Evolutionary conservation across 208 protist genomes (phyloP).

Genomic region (Trypanosoma cruzi): DNA sequence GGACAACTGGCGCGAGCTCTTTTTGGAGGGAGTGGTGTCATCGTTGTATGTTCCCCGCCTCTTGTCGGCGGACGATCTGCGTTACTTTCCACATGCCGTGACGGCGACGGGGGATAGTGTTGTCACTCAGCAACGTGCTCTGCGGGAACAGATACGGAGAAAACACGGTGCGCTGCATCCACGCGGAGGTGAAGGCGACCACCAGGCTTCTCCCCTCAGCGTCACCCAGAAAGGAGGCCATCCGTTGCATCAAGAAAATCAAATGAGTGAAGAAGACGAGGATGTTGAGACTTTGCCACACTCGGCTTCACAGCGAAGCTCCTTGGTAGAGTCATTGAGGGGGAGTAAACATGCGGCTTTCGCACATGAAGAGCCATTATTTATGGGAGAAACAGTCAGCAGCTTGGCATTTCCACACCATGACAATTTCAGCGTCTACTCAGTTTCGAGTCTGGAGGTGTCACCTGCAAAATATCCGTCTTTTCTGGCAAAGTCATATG

Average conservation of each 20-base stretch:
- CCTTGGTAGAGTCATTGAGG: not conserved
- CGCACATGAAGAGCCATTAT: not conserved
- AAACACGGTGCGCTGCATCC: not conserved
- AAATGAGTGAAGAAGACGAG: constrained; percentile 1
- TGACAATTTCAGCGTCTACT: not conserved
- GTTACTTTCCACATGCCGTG: constrained; percentile 83
- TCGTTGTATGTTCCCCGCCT: constrained; percentile 73
- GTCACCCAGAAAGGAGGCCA: not conserved
- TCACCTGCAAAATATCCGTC: not conserved
- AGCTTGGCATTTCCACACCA: not conserved
- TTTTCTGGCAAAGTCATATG: not conserved
- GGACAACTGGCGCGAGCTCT: constrained; percentile 65
- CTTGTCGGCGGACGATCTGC: constrained; percentile 76
- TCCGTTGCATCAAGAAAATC: not conserved
- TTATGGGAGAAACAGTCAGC: not conserved
- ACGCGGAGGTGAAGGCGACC: not conserved
- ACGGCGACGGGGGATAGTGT: constrained; percentile 75
- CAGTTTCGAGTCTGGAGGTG: not conserved
- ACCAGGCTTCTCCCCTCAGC: not conserved
- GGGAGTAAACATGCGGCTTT: not conserved
- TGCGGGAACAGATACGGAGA: constrained; percentile 34
- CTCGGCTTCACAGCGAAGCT: not conserved
- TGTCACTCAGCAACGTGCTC: constrained; percentile 58
- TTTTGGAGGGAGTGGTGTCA: constrained; percentile 44
- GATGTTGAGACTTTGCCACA: not conserved